phyloP scores from a whole-genome alignment of 202 grass and related monocot species.

The Schoenoplectus triqueter region DNA sequence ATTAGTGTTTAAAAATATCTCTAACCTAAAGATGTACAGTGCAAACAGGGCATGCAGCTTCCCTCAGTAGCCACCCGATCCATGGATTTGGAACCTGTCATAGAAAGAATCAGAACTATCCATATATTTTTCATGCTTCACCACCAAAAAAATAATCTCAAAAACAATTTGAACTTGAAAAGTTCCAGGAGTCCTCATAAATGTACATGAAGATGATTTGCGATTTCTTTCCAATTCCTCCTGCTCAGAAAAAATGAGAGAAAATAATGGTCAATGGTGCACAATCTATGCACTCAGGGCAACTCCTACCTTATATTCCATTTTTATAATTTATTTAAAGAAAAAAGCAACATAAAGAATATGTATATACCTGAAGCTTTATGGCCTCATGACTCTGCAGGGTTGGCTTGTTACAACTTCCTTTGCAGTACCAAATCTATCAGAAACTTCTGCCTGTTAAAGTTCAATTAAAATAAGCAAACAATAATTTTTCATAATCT shows the following conservation, averaged over 20 bases:
- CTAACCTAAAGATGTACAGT: slow-evolving; percentile 96
- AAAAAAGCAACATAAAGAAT: background rate
- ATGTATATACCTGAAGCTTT: slow-evolving; percentile 75
- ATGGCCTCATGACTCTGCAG: slow-evolving; percentile 80
- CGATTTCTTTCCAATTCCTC: slow-evolving; percentile 96
- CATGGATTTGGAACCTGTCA: slow-evolving; percentile 42
- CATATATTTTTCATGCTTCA: slow-evolving; percentile 1
- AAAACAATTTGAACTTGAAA: slow-evolving; percentile 1
- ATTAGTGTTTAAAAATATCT: background rate
- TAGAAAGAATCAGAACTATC: slow-evolving; percentile 13
- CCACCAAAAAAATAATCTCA: background rate
- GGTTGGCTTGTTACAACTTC: slow-evolving; percentile 57
- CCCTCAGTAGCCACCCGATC: slow-evolving; percentile 67
- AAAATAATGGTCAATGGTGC: background rate
- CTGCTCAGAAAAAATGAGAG: slow-evolving; percentile 47
- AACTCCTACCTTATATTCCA: background rate
- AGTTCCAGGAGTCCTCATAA: slow-evolving; percentile 23
- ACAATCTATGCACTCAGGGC: slow-evolving; percentile 7
- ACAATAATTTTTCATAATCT: slow-evolving; percentile 28
- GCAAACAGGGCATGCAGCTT: slow-evolving; percentile 96
- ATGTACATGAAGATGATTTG: slow-evolving; percentile 71
- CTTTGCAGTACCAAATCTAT: slow-evolving; percentile 76
- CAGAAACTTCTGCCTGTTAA: slow-evolving; percentile 82
- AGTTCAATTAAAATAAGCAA: slow-evolving; percentile 1
- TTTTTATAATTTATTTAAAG: background rate